Percentiles rank a stretch among this genome's conserved stretches.
phyloP scores from a whole-genome alignment of 495 filamentous ascomycete genomes.

The Talaromyces ruber region DNA sequence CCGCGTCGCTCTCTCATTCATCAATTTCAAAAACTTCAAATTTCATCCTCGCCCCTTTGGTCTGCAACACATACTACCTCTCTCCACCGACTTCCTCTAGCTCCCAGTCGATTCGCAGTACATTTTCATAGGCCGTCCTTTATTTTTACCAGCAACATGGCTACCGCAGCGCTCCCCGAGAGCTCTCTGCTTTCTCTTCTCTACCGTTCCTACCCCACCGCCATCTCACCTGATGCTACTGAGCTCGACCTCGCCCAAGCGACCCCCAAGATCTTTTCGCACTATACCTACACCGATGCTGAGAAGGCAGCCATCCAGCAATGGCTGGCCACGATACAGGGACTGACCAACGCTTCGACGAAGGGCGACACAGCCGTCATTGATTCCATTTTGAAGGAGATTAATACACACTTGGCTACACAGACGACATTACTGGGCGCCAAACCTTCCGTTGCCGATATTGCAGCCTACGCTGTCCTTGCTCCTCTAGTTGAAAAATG shows the following conservation, averaged over 20 bases:
- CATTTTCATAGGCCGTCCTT: background rate
- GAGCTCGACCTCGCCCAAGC: constrained; percentile 41
- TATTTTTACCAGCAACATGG: constrained; percentile 23
- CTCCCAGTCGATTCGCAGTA: background rate
- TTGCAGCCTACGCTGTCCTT: constrained; percentile 75
- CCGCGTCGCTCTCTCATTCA: background rate
- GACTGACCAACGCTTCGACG: constrained; percentile 50
- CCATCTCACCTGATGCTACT: constrained; percentile 37
- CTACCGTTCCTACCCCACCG: constrained; percentile 43
- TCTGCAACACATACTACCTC: background rate
- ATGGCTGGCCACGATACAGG: constrained; percentile 70
- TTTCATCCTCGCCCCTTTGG: background rate
- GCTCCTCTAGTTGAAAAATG: constrained; percentile 72
- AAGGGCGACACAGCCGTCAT: constrained; percentile 48
- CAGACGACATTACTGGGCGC: constrained; percentile 83
- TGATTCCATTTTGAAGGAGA: constrained; percentile 50
- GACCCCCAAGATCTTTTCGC: constrained; percentile 54
- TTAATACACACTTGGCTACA: constrained; percentile 80
- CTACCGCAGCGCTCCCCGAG: constrained; percentile 40
- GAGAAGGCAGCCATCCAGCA: constrained; percentile 81
- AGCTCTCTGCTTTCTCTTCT: constrained; percentile 45
- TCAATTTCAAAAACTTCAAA: constrained; percentile 2
- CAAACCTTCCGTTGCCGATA: constrained; percentile 86
- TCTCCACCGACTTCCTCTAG: background rate
- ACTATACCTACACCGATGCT: constrained; percentile 57